A percentile compares a stretch with the other conserved stretches of the same genome.
Evolutionary conservation across 1,284 basidiomycete species (phyloP).

Genomic region (Xerocomus nothofagi): DNA sequence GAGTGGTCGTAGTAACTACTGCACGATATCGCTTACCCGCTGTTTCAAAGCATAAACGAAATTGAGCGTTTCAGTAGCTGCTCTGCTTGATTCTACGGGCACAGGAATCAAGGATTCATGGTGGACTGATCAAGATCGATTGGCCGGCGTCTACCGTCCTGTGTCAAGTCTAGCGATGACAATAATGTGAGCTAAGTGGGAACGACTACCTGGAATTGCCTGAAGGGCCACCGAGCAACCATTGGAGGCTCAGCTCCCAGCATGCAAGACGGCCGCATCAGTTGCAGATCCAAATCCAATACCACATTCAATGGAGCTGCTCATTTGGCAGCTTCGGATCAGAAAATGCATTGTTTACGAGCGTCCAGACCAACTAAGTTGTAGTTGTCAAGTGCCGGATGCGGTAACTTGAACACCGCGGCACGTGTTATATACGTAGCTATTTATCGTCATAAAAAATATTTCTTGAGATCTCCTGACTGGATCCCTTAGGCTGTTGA

Average conservation of each 20-base stretch:
- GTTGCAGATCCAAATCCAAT: slow-evolving; percentile 7
- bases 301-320: slow-evolving; percentile 3
- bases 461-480: slow-evolving; percentile 23
- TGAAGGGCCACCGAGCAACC: slow-evolving; percentile 1
- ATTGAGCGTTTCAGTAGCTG: not conserved
- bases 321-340: slow-evolving; percentile 2
- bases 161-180: slow-evolving; percentile 18
- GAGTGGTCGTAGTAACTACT: not conserved
- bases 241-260: slow-evolving; percentile 1
- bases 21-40: not conserved
- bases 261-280: not conserved
- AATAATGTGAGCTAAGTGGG: slow-evolving; percentile 16
- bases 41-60: slow-evolving; percentile 2
- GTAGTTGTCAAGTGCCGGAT: slow-evolving; percentile 12
- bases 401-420: no score
- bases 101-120: slow-evolving; percentile 1
- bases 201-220: slow-evolving; percentile 2
- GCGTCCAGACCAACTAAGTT: slow-evolving; percentile 4
- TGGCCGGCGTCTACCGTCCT: not conserved
- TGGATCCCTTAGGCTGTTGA: slow-evolving; percentile 18
- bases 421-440: slow-evolving; percentile 21
- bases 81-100: not conserved
- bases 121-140: slow-evolving; percentile 18
- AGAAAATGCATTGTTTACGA: slow-evolving; percentile 2
- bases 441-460: slow-evolving; percentile 23